Evolutionary conservation across 164 flowering plant species (phyloP), one percentile per base, ranked within the genome.

Genomic region (Amborella trichopoda): DNA sequence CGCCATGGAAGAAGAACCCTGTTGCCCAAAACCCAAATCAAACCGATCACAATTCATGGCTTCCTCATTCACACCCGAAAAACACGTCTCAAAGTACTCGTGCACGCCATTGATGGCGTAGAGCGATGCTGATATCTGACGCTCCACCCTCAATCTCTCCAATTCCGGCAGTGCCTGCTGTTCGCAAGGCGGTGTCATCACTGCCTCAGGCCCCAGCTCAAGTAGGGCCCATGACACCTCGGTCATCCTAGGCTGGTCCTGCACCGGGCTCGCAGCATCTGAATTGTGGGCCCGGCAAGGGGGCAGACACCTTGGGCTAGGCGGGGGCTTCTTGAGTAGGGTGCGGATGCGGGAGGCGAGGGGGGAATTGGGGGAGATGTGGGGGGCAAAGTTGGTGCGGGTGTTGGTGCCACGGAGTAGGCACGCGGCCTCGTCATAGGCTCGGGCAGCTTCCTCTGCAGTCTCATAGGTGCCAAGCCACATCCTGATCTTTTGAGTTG

Each of bases 381-480:
- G 73, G 26, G 78, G 64, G 38, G 65, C 66, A 66, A 84, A 84
- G 55, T 84, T 84, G 33, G 94, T 84, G 6, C 89, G 72, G 25
- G 94, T 78, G 16, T 81, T 81, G 6, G 86, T 64, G 20, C 94
- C 94, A 4, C 94, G 81, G 19, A 84, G 89, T 28, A 78, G 89
- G 48, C 86, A 78, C 14, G 94, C 94, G n/a, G 94, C 94, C 54
- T 84, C 81, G 44, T 84, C 94, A 40, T 84, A 84, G 12, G 94
- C 94, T 30, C 76, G 56, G 5, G 88, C 94, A 24, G 94, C 94
- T 53, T 75, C 93, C 59, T 77, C 93, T 0, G 93, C 87, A 0
- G 86, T 84, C 64, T 84, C 86, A 30, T 71, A 84, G 6, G 94
- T 84, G 24, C 94, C 94, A 2, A 84, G 75, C 94, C 94, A 84